A percentile compares a stretch with the other conserved stretches of the same genome.
phyloP scores from a whole-genome alignment of 306 rosid genomes.

The Vigna radiata region DNA sequence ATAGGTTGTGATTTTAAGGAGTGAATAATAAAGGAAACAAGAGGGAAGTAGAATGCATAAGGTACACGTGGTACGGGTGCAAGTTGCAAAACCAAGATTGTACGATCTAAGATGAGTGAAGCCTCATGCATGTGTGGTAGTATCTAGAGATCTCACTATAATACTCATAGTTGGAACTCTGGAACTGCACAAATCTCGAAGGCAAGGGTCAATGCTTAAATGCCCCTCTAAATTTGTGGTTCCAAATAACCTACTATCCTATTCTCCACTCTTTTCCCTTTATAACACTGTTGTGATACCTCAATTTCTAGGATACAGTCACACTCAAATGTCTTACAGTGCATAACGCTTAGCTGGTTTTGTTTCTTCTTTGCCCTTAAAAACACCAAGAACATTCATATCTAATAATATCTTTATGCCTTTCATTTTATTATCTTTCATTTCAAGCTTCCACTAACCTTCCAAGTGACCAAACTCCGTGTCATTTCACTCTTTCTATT shows the following conservation, averaged over 20 bases:
- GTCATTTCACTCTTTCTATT: conserved; percentile 10
- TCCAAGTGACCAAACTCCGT: conserved; percentile 59
- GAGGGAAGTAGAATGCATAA: conserved; percentile 11
- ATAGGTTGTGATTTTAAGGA: no score
- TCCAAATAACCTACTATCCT: conserved; percentile 41
- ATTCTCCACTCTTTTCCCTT: not conserved
- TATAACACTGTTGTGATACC: conserved; percentile 52
- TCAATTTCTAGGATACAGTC: conserved; percentile 5
- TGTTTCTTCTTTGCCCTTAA: conserved; percentile 55
- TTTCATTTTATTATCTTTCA: conserved; percentile 28
- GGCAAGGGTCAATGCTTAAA: conserved; percentile 49
- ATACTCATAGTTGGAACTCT: conserved; percentile 24
- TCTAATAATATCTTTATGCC: conserved; percentile 37
- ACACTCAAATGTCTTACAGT: not conserved
- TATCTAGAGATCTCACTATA: conserved; percentile 27
- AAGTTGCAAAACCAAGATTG: conserved; percentile 46
- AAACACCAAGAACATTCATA: conserved; percentile 50
- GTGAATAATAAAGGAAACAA: conserved; percentile 11
- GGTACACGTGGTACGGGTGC: conserved; percentile 45
- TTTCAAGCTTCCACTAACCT: conserved; percentile 70
- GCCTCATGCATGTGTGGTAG: conserved; percentile 59
- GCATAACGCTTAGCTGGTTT: conserved; percentile 55
- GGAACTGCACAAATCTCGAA: conserved; percentile 48
- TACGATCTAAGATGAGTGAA: conserved; percentile 37
- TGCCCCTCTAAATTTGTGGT: conserved; percentile 44